Percentiles rank a stretch among this genome's conserved stretches.
Evolutionary conservation across 768 basidiomycete genomes (phyloP).

Genomic region (Naganishia vishniacii): DNA sequence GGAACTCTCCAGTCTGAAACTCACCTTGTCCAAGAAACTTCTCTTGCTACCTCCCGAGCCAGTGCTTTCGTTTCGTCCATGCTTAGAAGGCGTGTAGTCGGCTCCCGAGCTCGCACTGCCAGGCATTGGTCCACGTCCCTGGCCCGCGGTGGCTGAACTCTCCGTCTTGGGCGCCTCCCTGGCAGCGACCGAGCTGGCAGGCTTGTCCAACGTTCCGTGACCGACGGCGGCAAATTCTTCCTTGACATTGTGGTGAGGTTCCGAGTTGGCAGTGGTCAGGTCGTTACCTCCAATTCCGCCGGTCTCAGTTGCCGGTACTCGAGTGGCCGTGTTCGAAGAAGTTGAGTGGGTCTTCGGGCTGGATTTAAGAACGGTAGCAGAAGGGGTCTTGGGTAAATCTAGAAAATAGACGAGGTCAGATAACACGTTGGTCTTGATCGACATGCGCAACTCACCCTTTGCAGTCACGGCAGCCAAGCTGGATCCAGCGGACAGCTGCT

Average conservation of each 20-base stretch:
- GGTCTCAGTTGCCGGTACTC: constrained; percentile 7
- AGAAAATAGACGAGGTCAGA: neutral
- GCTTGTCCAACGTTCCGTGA: constrained; percentile 14
- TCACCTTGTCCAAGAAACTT: constrained; percentile 24
- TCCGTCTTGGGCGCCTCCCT: constrained; percentile 20
- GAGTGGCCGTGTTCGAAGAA: constrained; percentile 7
- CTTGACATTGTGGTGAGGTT: constrained; percentile 20
- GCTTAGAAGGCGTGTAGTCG: neutral
- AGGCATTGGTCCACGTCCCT: neutral
- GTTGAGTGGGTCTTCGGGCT: constrained; percentile 1
- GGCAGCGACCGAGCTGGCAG: constrained; percentile 18
- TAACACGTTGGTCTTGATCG: neutral
- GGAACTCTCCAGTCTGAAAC: neutral
- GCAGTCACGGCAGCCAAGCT: constrained; percentile 7
- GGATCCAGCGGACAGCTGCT: neutral
- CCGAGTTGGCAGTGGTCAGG: constrained; percentile 19
- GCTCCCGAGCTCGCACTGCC: neutral
- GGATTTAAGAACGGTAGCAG: neutral
- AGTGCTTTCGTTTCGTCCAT: constrained; percentile 3
- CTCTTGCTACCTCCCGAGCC: constrained; percentile 16
- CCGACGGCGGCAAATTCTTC: constrained; percentile 24
- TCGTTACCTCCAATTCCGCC: constrained; percentile 16
- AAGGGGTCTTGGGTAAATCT: constrained; percentile 13
- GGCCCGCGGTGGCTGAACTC: constrained; percentile 10
- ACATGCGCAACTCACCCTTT: constrained; percentile 2